Percentiles rank a stretch among this genome's conserved stretches.
Conservation (phyloP, 495 filamentous ascomycete genomes). For the Neurospora cerealis region DNA sequence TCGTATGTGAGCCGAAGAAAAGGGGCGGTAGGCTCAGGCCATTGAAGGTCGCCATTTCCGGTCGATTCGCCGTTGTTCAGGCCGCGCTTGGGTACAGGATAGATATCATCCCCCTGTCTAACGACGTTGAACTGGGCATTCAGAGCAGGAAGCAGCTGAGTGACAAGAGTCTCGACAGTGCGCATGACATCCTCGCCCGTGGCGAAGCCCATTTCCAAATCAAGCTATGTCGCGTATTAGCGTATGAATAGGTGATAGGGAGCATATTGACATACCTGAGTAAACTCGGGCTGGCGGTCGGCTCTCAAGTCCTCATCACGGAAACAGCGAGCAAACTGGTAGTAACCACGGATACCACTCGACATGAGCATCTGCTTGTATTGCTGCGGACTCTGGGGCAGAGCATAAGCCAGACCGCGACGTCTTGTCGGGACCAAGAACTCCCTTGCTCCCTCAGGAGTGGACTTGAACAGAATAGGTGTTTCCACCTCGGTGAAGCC, state of each 20-base stretch:
- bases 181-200: conserved; percentile 64
- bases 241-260: neutral
- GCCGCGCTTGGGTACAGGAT: conserved; percentile 14
- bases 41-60: neutral
- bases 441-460: conserved; percentile 89
- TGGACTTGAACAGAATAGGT: conserved; percentile 91
- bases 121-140: conserved; percentile 25
- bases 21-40: conserved; percentile 6
- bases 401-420: conserved; percentile 66
- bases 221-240: conserved; percentile 46
- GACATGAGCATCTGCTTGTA: conserved; percentile 99
- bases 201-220: conserved; percentile 86
- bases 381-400: conserved; percentile 95
- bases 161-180: conserved; percentile 54
- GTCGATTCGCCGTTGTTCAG: neutral
- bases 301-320: conserved; percentile 90
- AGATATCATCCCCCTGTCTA: conserved; percentile 9
- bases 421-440: conserved; percentile 86
- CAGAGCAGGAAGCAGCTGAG: conserved; percentile 41
- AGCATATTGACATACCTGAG: conserved; percentile 50
- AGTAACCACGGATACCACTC: conserved; percentile 71
- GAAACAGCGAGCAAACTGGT: conserved; percentile 90
- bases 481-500: conserved; percentile 80
- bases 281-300: conserved; percentile 94
- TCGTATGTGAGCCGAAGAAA: conserved; percentile 51